Base-by-base conservation (phyloP, 176 grass and related monocot genomes). In the Oryza rufipogon region DNA sequence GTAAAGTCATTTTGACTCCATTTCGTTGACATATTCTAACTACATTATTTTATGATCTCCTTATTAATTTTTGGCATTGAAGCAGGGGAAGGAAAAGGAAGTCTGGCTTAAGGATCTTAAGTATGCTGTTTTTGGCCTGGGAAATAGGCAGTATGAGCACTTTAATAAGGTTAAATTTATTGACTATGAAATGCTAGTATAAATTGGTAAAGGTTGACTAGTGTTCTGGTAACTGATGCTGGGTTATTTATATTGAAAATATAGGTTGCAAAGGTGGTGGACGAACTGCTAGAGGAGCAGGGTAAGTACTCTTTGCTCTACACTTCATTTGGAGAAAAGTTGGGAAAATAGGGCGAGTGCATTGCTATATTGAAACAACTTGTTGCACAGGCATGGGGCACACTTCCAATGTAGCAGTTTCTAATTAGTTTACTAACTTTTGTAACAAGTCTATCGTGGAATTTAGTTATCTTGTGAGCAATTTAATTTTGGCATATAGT, bases 111-210 rank as follows among this genome's bases (percentile, higher is more conserved):
- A 91, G 71, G 85, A 96, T 89, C 83, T 99, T 75, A 92, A 96
- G n/a, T 99, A 77, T 87, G 91, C 86, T 77, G 90, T 94, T 14
- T 99, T 99, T 91, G 96, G 96, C 48, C 89, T 96, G 69, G 93
- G 96, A 26, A 99, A 96, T 79, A 94, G 85, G 63, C 93, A 99
- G 76, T 99, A 99, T 9, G 96, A 99, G 41, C 96, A 99, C 91
- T 99, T 99, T 46, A 99, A 99, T 84, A 93, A 99, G 96, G 93
- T 98, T 81, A 60, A 20, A 44, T 66, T 80, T 51, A 28, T 67
- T 77, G 11, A 67, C 78, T 66, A 54, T 76, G 54, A 46, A 30
- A 71, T 81, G 39, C 23, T 82, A 34, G 45, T 60, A 14, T 66
- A 33, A 52, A 70, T 69, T 51, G 7, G 67, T 41, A 39, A 76